These are phyloP conservation scores for Fusarium ambrosium DNA, from an alignment of 2,329 filamentous ascomycete genomes.

Conservation along the genomic window DNA sequence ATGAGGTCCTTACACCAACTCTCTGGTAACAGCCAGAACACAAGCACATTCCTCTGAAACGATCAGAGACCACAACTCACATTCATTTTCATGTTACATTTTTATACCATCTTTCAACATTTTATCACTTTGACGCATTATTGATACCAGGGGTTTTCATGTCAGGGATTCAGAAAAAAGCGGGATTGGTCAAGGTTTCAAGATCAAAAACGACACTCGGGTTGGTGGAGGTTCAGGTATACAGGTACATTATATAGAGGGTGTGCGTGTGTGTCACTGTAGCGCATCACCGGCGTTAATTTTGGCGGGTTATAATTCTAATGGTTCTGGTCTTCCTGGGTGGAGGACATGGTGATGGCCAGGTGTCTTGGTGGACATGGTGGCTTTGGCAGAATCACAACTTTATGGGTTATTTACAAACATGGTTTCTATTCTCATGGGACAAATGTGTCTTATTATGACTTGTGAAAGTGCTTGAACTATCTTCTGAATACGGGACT, in stretches of 20 bases:
- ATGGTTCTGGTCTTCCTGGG: conserved; percentile 4
- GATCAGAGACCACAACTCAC: not conserved
- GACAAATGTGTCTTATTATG: conserved; percentile 3
- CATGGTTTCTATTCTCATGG: not conserved
- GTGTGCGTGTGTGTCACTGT: conserved; percentile 6
- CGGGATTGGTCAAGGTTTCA: conserved; percentile 24
- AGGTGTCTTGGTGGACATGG: conserved; percentile 8
- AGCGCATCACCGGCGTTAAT: conserved; percentile 29
- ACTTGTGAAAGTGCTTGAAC: conserved; percentile 16
- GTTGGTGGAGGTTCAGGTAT: conserved; percentile 19
- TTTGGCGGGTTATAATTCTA: conserved; percentile 24
- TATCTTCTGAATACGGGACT: conserved; percentile 15
- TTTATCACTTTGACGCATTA: conserved; percentile 24
- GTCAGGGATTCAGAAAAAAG: conserved; percentile 26
- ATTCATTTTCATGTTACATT: conserved; percentile 29
- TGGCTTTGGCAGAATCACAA: conserved; percentile 13
- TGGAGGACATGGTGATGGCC: not conserved
- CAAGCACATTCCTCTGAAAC: not conserved
- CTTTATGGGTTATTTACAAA: conserved; percentile 5
- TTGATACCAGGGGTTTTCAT: conserved; percentile 47
- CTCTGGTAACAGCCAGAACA: not conserved
- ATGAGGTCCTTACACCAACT: not conserved
- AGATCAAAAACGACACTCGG: conserved; percentile 32
- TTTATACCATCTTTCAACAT: conserved; percentile 28
- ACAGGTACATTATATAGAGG: conserved; percentile 33